Conservation (phyloP, 257 asterid genomes). For the Solanum sitiens region DNA sequence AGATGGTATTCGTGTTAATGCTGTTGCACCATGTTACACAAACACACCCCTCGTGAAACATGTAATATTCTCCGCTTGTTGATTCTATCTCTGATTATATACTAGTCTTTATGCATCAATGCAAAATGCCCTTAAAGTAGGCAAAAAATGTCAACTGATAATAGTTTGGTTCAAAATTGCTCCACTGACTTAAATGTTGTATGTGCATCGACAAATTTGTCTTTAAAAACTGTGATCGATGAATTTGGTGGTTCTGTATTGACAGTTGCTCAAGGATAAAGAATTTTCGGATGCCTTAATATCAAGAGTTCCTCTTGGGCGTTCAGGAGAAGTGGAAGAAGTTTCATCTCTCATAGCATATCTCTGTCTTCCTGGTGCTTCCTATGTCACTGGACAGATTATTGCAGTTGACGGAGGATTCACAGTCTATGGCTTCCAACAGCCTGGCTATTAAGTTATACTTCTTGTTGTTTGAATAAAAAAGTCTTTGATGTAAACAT, state of each 20-base stretch:
- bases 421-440: conserved; percentile 50
- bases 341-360: conserved; percentile 65
- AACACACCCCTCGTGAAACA: conserved; percentile 62
- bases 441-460: not conserved
- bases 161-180: not conserved
- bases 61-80: conserved; percentile 27
- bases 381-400: conserved; percentile 74
- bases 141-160: not conserved
- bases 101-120: not conserved
- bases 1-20: conserved; percentile 79
- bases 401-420: conserved; percentile 83
- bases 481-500: not conserved
- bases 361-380: conserved; percentile 81
- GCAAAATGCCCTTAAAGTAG: not conserved
- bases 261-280: conserved; percentile 56
- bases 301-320: conserved; percentile 62
- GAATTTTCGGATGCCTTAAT: conserved; percentile 39
- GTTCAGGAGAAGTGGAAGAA: conserved; percentile 69
- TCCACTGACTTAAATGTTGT: not conserved
- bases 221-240: not conserved
- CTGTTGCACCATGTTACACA: conserved; percentile 89
- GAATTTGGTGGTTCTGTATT: not conserved
- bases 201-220: not conserved
- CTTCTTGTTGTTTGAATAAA: not conserved
- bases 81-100: not conserved